Evolutionary conservation across 768 basidiomycete genomes (phyloP).

Genomic region (Suillus ampliporus): DNA sequence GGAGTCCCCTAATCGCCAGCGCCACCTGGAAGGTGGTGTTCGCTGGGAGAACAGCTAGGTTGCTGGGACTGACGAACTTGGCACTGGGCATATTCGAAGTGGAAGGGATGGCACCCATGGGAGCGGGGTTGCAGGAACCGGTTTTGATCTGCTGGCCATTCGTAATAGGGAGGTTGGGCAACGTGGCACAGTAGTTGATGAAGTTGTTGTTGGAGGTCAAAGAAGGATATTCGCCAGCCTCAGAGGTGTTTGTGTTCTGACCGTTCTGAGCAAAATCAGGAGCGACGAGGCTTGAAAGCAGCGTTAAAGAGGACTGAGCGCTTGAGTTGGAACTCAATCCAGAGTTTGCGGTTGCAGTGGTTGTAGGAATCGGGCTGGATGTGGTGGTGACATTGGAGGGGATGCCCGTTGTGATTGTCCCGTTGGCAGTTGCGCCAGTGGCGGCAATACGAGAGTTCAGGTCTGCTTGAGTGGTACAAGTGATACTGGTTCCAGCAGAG

Average conservation of each 20-base stretch:
- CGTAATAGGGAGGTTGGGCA: constrained; percentile 57
- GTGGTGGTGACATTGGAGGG: constrained; percentile 18
- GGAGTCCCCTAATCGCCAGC: constrained; percentile 50
- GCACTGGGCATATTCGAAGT: constrained; percentile 55
- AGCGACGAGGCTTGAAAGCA: constrained; percentile 57
- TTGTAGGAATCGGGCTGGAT: constrained; percentile 22
- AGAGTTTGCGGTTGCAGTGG: constrained; percentile 11
- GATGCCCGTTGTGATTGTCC: constrained; percentile 19
- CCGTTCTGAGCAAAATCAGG: constrained; percentile 62
- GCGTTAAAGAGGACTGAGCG: constrained; percentile 39
- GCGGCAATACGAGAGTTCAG: constrained; percentile 52
- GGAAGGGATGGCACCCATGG: constrained; percentile 64
- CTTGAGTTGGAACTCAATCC: constrained; percentile 23
- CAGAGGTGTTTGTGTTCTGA: constrained; percentile 31
- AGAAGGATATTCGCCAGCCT: constrained; percentile 57
- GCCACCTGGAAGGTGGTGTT: constrained; percentile 58
- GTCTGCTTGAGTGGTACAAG: constrained; percentile 57
- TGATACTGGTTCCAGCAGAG: constrained; percentile 53
- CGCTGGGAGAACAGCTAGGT: constrained; percentile 46
- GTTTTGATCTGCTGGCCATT: constrained; percentile 58
- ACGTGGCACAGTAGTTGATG: constrained; percentile 66
- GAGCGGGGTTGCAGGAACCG: constrained; percentile 65
- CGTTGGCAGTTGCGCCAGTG: constrained; percentile 28
- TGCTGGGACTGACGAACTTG: constrained; percentile 57
- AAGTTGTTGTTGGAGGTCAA: constrained; percentile 75